These are phyloP conservation scores for Telopea speciosissima DNA, from an alignment of 177 flowering plant genomes.

Conservation along the genomic window DNA sequence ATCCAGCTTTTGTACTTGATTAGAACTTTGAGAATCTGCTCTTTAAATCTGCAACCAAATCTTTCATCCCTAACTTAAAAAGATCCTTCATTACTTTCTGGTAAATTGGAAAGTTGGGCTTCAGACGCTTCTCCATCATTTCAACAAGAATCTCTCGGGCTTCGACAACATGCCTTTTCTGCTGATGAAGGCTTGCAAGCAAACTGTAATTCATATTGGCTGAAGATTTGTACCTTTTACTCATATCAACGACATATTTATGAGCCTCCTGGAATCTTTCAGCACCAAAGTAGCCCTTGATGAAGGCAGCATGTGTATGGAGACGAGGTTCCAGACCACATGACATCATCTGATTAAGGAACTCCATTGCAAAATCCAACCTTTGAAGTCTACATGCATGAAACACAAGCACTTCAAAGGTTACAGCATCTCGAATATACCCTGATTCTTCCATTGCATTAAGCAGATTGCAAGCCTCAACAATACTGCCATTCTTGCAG, in stretches of 20 bases:
- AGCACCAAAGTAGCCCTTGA: constrained; percentile 39
- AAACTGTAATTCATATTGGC: constrained; percentile 44
- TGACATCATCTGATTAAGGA: constrained; percentile 37
- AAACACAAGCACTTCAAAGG: constrained; percentile 51
- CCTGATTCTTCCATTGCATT: constrained; percentile 37
- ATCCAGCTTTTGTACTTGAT: constrained; percentile 2
- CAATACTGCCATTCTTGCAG: constrained; percentile 29
- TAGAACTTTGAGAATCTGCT: constrained; percentile 27
- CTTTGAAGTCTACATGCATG: constrained; percentile 30
- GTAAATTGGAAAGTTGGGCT: constrained; percentile 45
- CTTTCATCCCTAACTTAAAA: constrained; percentile 18
- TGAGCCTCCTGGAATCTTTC: constrained; percentile 39
- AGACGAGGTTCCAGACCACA: constrained; percentile 48
- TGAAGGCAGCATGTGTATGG: constrained; percentile 49
- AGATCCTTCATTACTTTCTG: constrained; percentile 34
- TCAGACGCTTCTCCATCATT: constrained; percentile 59
- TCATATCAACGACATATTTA: constrained; percentile 34
- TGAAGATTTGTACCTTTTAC: constrained; percentile 23
- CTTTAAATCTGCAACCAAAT: constrained; percentile 36
- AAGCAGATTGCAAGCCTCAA: constrained; percentile 34
- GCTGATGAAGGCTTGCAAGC: constrained; percentile 48
- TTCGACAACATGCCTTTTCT: constrained; percentile 27
- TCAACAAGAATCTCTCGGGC: constrained; percentile 44
- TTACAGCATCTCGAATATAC: constrained; percentile 39
- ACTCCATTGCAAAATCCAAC: constrained; percentile 34